Conservation (phyloP, 1,284 basidiomycete genomes). For the Marasmius sp. region DNA sequence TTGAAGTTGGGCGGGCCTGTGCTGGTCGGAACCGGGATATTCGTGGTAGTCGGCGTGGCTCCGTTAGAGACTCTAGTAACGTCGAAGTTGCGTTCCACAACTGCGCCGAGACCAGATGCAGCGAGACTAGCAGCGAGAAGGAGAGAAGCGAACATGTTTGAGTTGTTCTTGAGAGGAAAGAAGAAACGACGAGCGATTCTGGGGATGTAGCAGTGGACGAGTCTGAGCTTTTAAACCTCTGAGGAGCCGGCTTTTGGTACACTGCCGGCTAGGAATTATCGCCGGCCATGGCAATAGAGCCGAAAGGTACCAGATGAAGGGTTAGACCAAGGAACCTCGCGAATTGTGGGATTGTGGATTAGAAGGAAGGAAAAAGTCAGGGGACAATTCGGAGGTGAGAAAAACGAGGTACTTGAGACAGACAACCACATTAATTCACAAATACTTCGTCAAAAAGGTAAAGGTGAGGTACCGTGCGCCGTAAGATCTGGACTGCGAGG, state of each 20-base stretch:
- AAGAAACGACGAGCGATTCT: constrained; percentile 1
- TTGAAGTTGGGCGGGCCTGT: constrained; percentile 1
- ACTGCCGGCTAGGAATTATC: neutral
- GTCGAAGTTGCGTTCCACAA: neutral
- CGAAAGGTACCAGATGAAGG: neutral
- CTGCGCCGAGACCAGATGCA: neutral
- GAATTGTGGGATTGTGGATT: neutral
- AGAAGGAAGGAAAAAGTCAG: neutral
- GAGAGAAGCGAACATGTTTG: neutral
- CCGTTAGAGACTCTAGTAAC: neutral
- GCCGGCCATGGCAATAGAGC: neutral
- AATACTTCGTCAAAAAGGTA: neutral
- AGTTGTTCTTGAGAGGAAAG: neutral
- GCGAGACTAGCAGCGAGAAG: neutral
- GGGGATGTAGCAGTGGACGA: neutral
- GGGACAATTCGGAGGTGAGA: neutral
- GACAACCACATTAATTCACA: neutral
- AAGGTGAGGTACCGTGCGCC: neutral
- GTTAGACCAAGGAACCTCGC: neutral
- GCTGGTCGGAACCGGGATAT: neutral
- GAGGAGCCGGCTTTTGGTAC: neutral
- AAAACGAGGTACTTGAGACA: neutral
- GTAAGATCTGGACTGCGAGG: neutral
- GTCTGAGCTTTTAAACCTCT: neutral
- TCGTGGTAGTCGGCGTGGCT: neutral